Percentiles rank a stretch among this genome's conserved stretches.
Conservation (phyloP, 768 basidiomycete species). For the Lanmaoa rubissima region DNA sequence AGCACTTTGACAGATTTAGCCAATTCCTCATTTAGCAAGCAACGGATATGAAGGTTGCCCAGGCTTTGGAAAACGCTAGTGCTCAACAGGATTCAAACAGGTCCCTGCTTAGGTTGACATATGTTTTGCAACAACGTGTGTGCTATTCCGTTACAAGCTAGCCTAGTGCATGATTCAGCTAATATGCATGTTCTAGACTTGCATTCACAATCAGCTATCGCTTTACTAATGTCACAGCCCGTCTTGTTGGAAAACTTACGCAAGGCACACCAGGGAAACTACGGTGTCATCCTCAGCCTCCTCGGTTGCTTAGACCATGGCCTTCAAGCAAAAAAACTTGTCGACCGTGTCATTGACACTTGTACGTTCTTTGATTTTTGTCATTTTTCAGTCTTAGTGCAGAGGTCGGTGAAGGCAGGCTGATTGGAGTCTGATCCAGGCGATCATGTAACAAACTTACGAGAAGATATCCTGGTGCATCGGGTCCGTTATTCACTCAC, state of each 20-base stretch:
- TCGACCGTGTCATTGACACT: slow-evolving; percentile 87
- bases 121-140: slow-evolving; percentile 77
- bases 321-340: slow-evolving; percentile 78
- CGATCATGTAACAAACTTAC: slow-evolving; percentile 87
- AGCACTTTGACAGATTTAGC: slow-evolving; percentile 4
- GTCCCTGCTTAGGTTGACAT: slow-evolving; percentile 74
- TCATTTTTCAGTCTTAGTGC: background rate
- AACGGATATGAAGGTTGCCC: slow-evolving; percentile 57
- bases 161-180: background rate
- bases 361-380: slow-evolving; percentile 32
- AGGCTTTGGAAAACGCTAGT: slow-evolving; percentile 70
- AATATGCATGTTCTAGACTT: slow-evolving; percentile 47
- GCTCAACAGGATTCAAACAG: slow-evolving; percentile 78
- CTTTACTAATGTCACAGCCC: slow-evolving; percentile 79
- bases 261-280: slow-evolving; percentile 90
- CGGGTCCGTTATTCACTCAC: slow-evolving; percentile 85
- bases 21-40: slow-evolving; percentile 30
- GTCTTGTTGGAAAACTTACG: slow-evolving; percentile 80
- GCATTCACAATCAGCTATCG: slow-evolving; percentile 77
- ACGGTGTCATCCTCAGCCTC: slow-evolving; percentile 86
- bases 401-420: background rate
- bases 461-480: slow-evolving; percentile 83
- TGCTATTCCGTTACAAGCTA: background rate
- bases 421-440: slow-evolving; percentile 43
- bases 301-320: slow-evolving; percentile 93